Evolutionary conservation across 2,329 filamentous ascomycete species (phyloP), one percentile per base, ranked within the genome.

Genomic region (Fusarium sp.): DNA sequence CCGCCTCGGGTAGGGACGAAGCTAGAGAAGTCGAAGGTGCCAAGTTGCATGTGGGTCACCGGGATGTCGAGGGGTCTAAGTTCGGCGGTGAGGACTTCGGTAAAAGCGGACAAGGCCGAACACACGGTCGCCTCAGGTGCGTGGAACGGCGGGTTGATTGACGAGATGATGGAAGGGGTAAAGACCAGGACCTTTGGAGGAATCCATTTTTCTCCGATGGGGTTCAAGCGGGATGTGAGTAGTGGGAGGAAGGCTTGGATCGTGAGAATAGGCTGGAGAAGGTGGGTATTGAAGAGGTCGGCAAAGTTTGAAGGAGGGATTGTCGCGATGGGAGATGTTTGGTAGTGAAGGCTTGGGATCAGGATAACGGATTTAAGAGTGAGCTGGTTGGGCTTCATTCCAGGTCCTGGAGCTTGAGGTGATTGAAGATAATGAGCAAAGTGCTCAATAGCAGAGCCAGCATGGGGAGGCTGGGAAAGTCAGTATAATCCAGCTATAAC

Each of bases 201-300:
- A 74, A 83, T 74, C 77, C 81, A 79, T 82, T 86, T 80, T 69
- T 85, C 82, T 54, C 81, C 80, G 53, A 82, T 84, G 51, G 82
- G 85, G 77, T 81, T 84, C 55, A 91, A 85, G 55, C 89, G 85
- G 13, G 85, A 84, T 6, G 88, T 91, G 54, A 94, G 85, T 30
- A 94, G 88, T 0, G 92, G 92, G n/a, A 98, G 85, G 81, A 98
- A 96, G 55, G 93, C 88, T 81, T 98, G 94, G 41, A 94, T 90
- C 7, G 92, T 94, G 54, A 97, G 87, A 71, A 98, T 93, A 2
- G 95, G 95, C 60, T 94, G 92, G 57, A 98, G 86, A 14, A 99
- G 87, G 76, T 97, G 94, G 18, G 93, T 95, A 79, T 98, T 97
- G 79, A 98, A 89, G 34, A 94, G 91, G 77, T 98, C 93, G 69